Percentiles rank a stretch among this genome's conserved stretches.
Conservation (phyloP, 2,329 filamentous ascomycete species). For the Penicillium occitanis region DNA sequence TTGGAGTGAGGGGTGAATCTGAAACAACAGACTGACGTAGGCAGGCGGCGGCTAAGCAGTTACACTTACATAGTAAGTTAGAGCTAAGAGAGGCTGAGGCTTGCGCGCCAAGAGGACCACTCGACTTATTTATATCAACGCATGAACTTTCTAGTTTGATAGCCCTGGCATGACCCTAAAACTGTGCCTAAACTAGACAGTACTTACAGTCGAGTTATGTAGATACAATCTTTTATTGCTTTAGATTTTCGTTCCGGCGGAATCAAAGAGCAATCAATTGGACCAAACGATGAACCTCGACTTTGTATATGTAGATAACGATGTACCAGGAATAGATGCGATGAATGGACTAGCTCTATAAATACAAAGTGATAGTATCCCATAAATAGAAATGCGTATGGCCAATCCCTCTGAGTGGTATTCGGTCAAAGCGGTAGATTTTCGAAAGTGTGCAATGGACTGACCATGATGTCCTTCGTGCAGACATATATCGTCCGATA, state of each 20-base stretch:
- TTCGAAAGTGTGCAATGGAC: background rate
- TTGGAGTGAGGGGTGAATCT: conserved; percentile 20
- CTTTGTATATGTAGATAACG: background rate
- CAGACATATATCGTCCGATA: background rate
- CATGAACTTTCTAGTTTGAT: background rate
- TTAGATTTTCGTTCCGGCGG: background rate
- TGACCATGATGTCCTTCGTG: background rate
- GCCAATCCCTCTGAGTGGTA: background rate
- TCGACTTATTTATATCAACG: background rate
- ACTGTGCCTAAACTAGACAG: background rate
- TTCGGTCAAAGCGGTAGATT: background rate
- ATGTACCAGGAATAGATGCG: background rate
- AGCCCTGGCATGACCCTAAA: background rate
- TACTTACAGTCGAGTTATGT: background rate
- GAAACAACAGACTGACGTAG: conserved; percentile 23
- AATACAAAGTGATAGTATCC: background rate
- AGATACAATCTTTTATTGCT: background rate
- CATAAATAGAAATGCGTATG: background rate
- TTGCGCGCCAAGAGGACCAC: conserved; percentile 17
- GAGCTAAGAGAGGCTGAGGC: background rate
- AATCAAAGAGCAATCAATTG: background rate
- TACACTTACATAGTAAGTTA: too few relatives aligned
- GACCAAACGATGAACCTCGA: background rate
- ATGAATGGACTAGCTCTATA: background rate
- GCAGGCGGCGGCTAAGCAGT: conserved; percentile 1